Percentiles rank a stretch among this genome's conserved stretches.
phyloP scores from a whole-genome alignment of 257 asterid genomes.

The Linaria vulgaris region DNA sequence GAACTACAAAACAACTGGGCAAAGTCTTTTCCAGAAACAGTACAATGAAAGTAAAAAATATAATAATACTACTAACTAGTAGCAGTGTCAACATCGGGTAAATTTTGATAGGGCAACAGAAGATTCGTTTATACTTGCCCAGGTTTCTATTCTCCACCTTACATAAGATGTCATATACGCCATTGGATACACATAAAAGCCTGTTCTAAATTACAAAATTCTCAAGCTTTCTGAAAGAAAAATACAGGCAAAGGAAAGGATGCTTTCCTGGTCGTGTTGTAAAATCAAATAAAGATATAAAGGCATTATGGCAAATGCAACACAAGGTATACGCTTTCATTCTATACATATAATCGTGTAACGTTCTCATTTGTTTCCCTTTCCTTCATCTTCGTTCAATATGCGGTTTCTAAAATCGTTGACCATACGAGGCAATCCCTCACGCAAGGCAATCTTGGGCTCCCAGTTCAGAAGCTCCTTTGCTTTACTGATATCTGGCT shows the following conservation, averaged over 20 bases:
- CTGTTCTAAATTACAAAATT: conserved; percentile 30
- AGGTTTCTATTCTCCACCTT: too few species aligned
- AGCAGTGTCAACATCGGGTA: too few species aligned
- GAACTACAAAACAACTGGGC: too few species aligned
- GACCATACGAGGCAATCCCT: conserved; percentile 49
- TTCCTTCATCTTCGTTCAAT: conserved; percentile 96
- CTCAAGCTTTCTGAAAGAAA: conserved; percentile 12
- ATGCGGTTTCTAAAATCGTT: conserved; percentile 87
- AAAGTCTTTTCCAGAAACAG: not conserved
- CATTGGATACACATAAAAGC: not conserved
- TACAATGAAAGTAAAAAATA: not conserved
- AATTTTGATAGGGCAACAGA: too few species aligned
- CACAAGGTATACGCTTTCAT: conserved; percentile 22
- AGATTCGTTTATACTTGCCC: too few species aligned
- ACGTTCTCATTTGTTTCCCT: conserved; percentile 47
- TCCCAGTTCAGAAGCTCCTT: conserved; percentile 94
- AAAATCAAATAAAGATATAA: conserved; percentile 23
- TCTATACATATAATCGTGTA: conserved; percentile 28
- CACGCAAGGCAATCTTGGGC: conserved; percentile 75
- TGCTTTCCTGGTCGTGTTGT: conserved; percentile 11
- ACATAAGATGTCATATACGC: too few species aligned
- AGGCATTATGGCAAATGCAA: conserved; percentile 28
- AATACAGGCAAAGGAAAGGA: not conserved
- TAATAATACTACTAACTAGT: not conserved
- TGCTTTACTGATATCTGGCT: conserved; percentile 92